phyloP scores from a whole-genome alignment of 225 moss, liverwort and hornwort species.

The Straminergon stramineum region DNA sequence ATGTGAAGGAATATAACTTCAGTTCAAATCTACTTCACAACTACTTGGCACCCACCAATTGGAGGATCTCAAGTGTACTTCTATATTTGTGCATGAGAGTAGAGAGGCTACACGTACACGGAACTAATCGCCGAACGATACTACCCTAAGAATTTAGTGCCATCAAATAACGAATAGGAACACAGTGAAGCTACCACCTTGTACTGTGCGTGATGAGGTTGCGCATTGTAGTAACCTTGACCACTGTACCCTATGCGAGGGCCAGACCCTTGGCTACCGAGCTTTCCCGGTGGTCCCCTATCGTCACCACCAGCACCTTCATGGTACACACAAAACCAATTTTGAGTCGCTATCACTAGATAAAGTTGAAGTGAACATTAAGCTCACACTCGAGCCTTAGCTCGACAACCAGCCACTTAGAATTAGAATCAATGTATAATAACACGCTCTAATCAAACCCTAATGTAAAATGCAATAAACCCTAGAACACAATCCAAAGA shows the following conservation, averaged over 20 bases:
- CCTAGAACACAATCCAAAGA: conserved; percentile 1
- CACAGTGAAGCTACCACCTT: conserved; percentile 45
- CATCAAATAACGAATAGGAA: not conserved
- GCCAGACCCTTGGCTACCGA: conserved; percentile 49
- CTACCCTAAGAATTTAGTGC: not conserved
- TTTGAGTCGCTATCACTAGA: not conserved
- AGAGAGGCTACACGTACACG: not conserved
- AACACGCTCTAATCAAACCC: not conserved
- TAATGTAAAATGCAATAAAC: conserved; percentile 5
- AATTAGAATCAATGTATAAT: not conserved
- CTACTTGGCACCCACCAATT: not conserved
- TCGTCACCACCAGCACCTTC: conserved; percentile 67
- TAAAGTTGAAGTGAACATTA: not conserved
- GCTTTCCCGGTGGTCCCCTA: conserved; percentile 52
- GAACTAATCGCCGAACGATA: not conserved
- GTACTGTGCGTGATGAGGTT: conserved; percentile 80
- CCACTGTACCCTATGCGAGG: conserved; percentile 98
- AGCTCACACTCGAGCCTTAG: not conserved
- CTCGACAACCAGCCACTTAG: not conserved
- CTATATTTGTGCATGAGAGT: not conserved
- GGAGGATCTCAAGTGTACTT: not conserved
- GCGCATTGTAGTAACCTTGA: conserved; percentile 79
- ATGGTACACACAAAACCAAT: not conserved
- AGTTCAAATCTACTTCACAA: not conserved
- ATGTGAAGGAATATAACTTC: not conserved